Base-by-base conservation (phyloP, 2,329 filamentous ascomycete genomes). In the Colletotrichum navitas region DNA sequence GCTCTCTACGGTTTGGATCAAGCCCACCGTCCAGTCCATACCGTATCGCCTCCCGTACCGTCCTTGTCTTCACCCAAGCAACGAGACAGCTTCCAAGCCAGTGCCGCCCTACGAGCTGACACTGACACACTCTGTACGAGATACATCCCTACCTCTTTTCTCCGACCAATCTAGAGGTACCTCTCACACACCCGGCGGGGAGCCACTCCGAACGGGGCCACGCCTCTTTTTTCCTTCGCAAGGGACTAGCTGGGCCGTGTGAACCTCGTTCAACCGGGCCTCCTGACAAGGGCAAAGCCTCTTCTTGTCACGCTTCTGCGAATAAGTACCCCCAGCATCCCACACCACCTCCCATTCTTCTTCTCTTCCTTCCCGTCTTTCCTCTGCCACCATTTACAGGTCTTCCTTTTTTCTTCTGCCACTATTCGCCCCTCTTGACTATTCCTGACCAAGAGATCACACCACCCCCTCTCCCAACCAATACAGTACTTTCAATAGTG, bases 251-350 rank as follows among this genome's bases (percentile, higher is more conserved):
- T 68, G 68, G 68, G 52, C 68, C 65, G 68, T 71, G 59, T 71
- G 65, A 71, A 63, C 45, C 59, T 68, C 65, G 43, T 56, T 68
- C 68, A 68, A 63, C 68, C 58, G 18, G 52, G 65, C 65, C 65
- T 71, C 65, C 68, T 68, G 58, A 55, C 68, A 68, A 71, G 68
- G 68, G 68, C 58, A 71, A 71, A 59, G 68, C 65, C 64, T 66
- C 45, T 43, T 68, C 68, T 68, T 34, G 68, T 71, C 68, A 68
- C 65, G 56, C 68, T 41, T 58, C 45, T 39, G 43, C 64, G 24
- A 83, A 84, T 84, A 84, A 83, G 82, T 82, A 84, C 79, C 81
- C 78, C 77, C 75, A 79, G 76, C 61, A 61, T 67, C 67, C 73
- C 74, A 64, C 60, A 78, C 71, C 26, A 43, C 58, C 78, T 81